phyloP scores from a whole-genome alignment of 192 early-diverging fungal genomes.

The Backusella liffmaniae region DNA sequence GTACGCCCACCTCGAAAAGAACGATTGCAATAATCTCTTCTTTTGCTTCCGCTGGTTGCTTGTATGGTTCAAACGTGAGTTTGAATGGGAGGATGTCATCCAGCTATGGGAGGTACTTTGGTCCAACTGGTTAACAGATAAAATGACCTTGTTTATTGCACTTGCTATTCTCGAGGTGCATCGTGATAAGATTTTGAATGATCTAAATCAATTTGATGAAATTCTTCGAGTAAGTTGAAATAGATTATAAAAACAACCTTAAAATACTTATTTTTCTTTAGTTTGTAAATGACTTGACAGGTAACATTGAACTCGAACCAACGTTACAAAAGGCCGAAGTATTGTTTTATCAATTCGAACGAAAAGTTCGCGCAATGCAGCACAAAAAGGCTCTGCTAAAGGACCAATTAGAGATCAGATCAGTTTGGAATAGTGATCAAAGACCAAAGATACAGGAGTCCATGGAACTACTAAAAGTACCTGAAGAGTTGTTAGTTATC shows the following conservation, averaged over 20 bases:
- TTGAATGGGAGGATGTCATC: slow-evolving; percentile 82
- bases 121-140: slow-evolving; percentile 66
- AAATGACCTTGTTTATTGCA: slow-evolving; percentile 91
- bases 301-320: slow-evolving; percentile 66
- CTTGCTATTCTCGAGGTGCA: slow-evolving; percentile 88
- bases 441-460: slow-evolving; percentile 1
- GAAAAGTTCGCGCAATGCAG: slow-evolving; percentile 45
- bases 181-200: slow-evolving; percentile 70
- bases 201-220: slow-evolving; percentile 84
- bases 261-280: slow-evolving; percentile 17
- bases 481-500: background rate
- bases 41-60: slow-evolving; percentile 98
- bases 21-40: slow-evolving; percentile 89
- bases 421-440: slow-evolving; percentile 27
- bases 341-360: slow-evolving; percentile 61
- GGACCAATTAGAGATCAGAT: slow-evolving; percentile 19
- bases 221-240: slow-evolving; percentile 66
- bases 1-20: slow-evolving; percentile 64
- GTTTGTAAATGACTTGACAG: slow-evolving; percentile 85
- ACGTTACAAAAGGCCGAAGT: slow-evolving; percentile 73
- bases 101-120: slow-evolving; percentile 88
- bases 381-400: slow-evolving; percentile 24
- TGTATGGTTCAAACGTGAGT: slow-evolving; percentile 97
- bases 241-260: too few species aligned
- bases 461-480: background rate